phyloP scores from a whole-genome alignment of 768 basidiomycete species.

The Porphyrellus cyaneotinctus region DNA sequence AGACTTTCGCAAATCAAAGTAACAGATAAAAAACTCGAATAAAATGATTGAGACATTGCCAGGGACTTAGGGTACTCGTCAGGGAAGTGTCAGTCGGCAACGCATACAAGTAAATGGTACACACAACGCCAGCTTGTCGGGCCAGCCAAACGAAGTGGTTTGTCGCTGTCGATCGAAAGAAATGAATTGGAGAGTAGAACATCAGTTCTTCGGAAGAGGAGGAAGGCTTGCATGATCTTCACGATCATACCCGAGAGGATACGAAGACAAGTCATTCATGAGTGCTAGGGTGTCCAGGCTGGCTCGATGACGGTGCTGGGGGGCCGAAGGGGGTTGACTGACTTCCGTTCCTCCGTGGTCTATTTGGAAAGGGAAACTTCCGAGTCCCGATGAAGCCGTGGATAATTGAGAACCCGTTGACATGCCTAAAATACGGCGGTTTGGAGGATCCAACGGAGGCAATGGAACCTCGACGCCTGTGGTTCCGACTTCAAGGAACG shows the following conservation, averaged over 20 bases:
- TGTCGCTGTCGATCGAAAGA: slow-evolving; percentile 8
- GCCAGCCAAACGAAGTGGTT: slow-evolving; percentile 27
- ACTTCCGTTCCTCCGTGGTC: slow-evolving; percentile 51
- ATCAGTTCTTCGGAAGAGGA: slow-evolving; percentile 26
- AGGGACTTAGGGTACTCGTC: slow-evolving; percentile 7
- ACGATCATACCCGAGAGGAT: slow-evolving; percentile 70
- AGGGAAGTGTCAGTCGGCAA: slow-evolving; percentile 18
- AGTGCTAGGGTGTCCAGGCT: slow-evolving; percentile 83
- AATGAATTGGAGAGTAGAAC: not conserved
- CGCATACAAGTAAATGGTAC: slow-evolving; percentile 27
- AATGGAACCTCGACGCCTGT: slow-evolving; percentile 34
- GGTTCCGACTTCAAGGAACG: slow-evolving; percentile 8
- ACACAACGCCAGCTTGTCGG: slow-evolving; percentile 24
- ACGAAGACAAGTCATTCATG: slow-evolving; percentile 79
- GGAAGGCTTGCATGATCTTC: slow-evolving; percentile 28
- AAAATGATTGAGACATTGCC: slow-evolving; percentile 2
- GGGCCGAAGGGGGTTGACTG: slow-evolving; percentile 32
- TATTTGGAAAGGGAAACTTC: slow-evolving; percentile 85
- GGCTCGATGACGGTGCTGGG: slow-evolving; percentile 57
- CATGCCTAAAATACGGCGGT: slow-evolving; percentile 60
- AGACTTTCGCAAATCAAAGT: slow-evolving; percentile 1
- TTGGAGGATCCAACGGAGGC: slow-evolving; percentile 39
- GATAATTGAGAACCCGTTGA: slow-evolving; percentile 76
- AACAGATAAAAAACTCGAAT: slow-evolving; percentile 3
- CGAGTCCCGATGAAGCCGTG: slow-evolving; percentile 74